Conservation (phyloP, 2,329 filamentous ascomycete species). For the Monosporascus cannonballus region DNA sequence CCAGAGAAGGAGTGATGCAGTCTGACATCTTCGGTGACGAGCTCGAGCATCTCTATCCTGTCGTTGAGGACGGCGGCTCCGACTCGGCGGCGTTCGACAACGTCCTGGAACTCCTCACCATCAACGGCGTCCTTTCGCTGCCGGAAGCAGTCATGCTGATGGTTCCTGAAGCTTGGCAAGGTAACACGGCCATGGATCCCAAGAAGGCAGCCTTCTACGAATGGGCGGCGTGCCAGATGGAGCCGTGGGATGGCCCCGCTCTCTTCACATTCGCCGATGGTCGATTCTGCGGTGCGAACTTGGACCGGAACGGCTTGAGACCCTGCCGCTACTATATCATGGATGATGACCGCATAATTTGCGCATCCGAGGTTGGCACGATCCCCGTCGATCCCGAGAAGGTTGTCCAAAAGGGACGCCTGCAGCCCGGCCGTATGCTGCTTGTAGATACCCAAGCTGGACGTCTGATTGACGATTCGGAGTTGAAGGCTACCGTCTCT, state of each 20-base stretch:
- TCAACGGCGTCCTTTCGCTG: conserved; percentile 91
- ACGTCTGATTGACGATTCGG: conserved; percentile 88
- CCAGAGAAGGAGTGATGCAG: conserved; percentile 89
- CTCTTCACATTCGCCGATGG: conserved; percentile 97
- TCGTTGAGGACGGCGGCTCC: conserved; percentile 93
- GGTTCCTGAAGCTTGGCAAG: conserved; percentile 97
- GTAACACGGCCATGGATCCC: conserved; percentile 84
- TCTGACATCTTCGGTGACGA: conserved; percentile 91
- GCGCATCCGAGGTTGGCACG: conserved; percentile 92
- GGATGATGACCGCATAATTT: conserved; percentile 95
- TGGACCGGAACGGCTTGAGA: conserved; percentile 90
- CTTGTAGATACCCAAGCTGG: conserved; percentile 85
- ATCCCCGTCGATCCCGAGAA: conserved; percentile 86
- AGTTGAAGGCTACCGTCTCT: conserved; percentile 86
- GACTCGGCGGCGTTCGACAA: conserved; percentile 98
- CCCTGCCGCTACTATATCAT: conserved; percentile 97
- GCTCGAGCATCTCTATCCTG: conserved; percentile 83
- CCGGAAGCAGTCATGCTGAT: conserved; percentile 98
- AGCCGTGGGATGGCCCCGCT: conserved; percentile 95
- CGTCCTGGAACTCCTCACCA: conserved; percentile 85
- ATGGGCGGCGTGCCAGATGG: conserved; percentile 98
- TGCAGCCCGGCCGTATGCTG: conserved; percentile 94
- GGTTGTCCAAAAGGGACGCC: conserved; percentile 84
- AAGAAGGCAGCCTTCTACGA: conserved; percentile 97
- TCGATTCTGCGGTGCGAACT: conserved; percentile 92